Conservation (phyloP, 352 stramenopile genomes). For the Phytophthora colocasiae region DNA sequence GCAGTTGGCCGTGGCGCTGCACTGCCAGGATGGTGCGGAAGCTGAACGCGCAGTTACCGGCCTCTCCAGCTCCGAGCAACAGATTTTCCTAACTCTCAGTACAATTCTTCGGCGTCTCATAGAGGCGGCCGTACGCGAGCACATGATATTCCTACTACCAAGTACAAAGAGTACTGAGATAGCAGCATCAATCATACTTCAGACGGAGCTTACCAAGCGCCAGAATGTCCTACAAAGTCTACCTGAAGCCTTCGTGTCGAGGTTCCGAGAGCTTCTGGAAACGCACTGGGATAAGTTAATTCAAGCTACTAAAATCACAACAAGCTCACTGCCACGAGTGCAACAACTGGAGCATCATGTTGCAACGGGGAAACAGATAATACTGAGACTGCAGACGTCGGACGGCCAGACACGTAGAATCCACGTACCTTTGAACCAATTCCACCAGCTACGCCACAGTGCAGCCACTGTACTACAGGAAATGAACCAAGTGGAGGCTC, state of each 20-base stretch:
- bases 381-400: constrained; percentile 64
- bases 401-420: constrained; percentile 54
- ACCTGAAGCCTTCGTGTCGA: constrained; percentile 47
- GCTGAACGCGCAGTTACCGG: constrained; percentile 2
- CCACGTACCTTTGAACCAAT: constrained; percentile 63
- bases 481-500: constrained; percentile 72
- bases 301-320: constrained; percentile 3
- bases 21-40: constrained; percentile 20
- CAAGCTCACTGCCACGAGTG: constrained; percentile 47
- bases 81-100: constrained; percentile 45
- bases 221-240: constrained; percentile 47
- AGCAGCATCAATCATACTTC: constrained; percentile 22
- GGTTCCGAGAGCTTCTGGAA: constrained; percentile 52
- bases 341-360: constrained; percentile 49
- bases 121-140: constrained; percentile 53
- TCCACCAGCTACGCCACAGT: constrained; percentile 82
- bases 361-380: constrained; percentile 24
- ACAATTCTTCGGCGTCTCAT: constrained; percentile 51
- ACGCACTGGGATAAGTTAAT: constrained; percentile 29
- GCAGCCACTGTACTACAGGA: constrained; percentile 77
- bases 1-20: constrained; percentile 45
- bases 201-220: constrained; percentile 39
- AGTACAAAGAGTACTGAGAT: not conserved
- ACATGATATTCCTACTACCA: constrained; percentile 62
- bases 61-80: constrained; percentile 41